These are phyloP conservation scores for Leccinum boreale DNA, from an alignment of 768 basidiomycete genomes.

Conservation along the genomic window DNA sequence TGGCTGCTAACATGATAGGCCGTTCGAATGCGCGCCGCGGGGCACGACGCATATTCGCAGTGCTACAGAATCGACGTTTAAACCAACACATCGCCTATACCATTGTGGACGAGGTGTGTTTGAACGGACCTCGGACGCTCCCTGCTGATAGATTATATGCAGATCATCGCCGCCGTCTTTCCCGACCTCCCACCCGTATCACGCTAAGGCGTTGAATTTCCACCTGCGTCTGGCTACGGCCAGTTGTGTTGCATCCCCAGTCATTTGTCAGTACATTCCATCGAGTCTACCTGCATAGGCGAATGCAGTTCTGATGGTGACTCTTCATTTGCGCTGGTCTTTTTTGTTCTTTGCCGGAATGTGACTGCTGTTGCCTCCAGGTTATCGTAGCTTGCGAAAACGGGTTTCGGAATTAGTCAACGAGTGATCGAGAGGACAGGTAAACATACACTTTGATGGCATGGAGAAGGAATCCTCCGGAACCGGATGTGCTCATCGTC, in stretches of 20 bases:
- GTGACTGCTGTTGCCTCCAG: constrained; percentile 55
- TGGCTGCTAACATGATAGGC: constrained; percentile 98
- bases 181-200: constrained; percentile 40
- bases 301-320: constrained; percentile 5
- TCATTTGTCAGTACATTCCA: constrained; percentile 5
- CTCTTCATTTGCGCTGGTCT: constrained; percentile 8
- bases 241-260: background rate
- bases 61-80: constrained; percentile 89
- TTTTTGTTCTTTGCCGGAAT: constrained; percentile 40
- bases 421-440: background rate
- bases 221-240: background rate
- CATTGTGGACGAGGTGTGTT: constrained; percentile 81
- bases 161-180: constrained; percentile 62
- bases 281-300: constrained; percentile 16
- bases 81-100: constrained; percentile 92
- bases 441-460: constrained; percentile 75
- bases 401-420: background rate
- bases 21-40: constrained; percentile 91
- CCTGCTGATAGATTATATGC: constrained; percentile 5
- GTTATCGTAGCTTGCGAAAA: constrained; percentile 54
- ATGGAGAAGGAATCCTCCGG: constrained; percentile 85
- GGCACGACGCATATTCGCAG: constrained; percentile 88
- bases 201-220: background rate
- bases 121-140: background rate
- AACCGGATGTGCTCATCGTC: constrained; percentile 84